Evolutionary conservation across 2,329 filamentous ascomycete genomes (phyloP), one percentile per base, ranked within the genome.

Genomic region (Fusarium sp.): DNA sequence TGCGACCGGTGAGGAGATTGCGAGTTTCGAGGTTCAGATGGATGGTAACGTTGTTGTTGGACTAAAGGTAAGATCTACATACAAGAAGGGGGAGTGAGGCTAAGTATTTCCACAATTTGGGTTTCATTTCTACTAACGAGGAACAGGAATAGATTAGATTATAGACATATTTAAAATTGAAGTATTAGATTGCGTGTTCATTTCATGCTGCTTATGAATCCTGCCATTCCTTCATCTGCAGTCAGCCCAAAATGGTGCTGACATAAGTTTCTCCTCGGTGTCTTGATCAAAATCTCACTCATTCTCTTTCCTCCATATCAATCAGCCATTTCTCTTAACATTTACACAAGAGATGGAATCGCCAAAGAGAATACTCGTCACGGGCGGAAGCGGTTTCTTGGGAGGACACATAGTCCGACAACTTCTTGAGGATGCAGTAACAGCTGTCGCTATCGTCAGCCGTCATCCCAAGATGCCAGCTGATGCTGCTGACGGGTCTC

Each of bases 1-100:
- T 5, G 33, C 35, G 3, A 16, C 13, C 16, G 71, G 65, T 4
- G 73, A 75, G 18, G 53, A 61, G n/a, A 25, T 74, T 15, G 53
- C 13, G 23, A 38, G 53, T 5, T 30, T 75, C 2, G 57, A 71
- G 13, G 57, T 61, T 25, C 50, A 67, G 28, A 18, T 35, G 7
- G 16, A 60, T 9, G 16, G 25, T 2, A 12, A 8, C 3, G 37
- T 40, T 10, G 8, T 74, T 10, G 6, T 47, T 18, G 73, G 61
- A 16, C 32, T 73, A 21, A 75, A 62, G 72, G 70, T 67, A 60
- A 35, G 47, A 33, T 4, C 7, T 3, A 11, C 11, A 33, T 23
- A 12, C 19, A 3, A 35, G 16, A 52, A 15, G 5, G 16, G n/a
- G 3, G 11, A 33, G 16, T 23, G 10, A 15, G 11, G 30, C 47